Conservation (phyloP, 2,329 filamentous ascomycete species). For the Fusarium circinatum region DNA sequence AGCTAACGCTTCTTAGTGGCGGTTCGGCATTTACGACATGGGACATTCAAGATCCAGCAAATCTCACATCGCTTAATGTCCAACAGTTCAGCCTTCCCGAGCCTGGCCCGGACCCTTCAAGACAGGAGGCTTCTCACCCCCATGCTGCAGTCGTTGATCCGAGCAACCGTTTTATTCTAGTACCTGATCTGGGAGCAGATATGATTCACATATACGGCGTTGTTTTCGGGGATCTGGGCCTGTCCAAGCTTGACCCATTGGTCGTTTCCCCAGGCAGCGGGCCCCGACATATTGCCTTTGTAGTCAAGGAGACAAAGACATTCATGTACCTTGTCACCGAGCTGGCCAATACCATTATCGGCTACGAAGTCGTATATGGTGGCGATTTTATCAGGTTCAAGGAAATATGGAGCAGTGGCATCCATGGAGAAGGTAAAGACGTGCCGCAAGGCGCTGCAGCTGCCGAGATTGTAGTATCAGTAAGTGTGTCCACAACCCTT, state of each 20-base stretch:
- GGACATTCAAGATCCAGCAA: conserved; percentile 53
- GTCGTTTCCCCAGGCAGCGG: conserved; percentile 64
- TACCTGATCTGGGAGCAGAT: conserved; percentile 75
- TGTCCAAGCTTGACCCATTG: conserved; percentile 54
- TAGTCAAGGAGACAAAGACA: conserved; percentile 54
- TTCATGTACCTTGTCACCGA: conserved; percentile 72
- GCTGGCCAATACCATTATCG: conserved; percentile 65
- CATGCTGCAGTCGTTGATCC: conserved; percentile 75
- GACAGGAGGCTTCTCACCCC: conserved; percentile 69
- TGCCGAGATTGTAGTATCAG: conserved; percentile 68
- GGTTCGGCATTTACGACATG: conserved; percentile 58
- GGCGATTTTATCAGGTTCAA: conserved; percentile 55
- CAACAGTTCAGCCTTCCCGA: conserved; percentile 53
- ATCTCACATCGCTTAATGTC: conserved; percentile 51
- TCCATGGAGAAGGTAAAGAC: conserved; percentile 56
- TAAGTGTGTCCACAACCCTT: conserved; percentile 51
- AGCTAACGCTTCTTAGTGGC: conserved; percentile 44
- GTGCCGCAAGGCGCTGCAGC: conserved; percentile 57
- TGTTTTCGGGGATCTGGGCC: conserved; percentile 53
- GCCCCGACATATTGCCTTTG: conserved; percentile 73
- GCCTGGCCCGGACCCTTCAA: conserved; percentile 53
- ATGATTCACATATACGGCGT: conserved; percentile 67
- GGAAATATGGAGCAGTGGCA: conserved; percentile 59
- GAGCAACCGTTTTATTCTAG: conserved; percentile 68
- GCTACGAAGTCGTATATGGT: conserved; percentile 66